Base-by-base conservation (phyloP, 306 rosid species). In the Cicer chorassanicum region DNA sequence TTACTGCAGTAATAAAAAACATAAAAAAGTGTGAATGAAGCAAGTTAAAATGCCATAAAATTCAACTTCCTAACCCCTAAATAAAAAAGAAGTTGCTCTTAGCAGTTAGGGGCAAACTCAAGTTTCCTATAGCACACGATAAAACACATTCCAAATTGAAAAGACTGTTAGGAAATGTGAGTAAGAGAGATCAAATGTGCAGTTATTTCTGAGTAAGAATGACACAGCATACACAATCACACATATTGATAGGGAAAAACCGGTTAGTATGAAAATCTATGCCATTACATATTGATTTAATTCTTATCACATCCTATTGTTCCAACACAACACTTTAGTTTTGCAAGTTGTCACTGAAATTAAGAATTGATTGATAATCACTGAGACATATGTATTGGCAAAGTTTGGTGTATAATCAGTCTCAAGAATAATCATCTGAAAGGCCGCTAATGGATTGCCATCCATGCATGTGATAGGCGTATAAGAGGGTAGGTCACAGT, bases 61-160 rank as follows among this genome's bases (percentile, higher is more conserved):
- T 80, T 66, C 53, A 53, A 44, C 62, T 46, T 80, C 19, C 15
- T 21, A 67, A 57, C 41, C 46, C 42, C 60, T 11, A 60, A 66
- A 24, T 40, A 39, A 66, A 68, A 79, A 49, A 79, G 39, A 73
- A 72, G 12, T 56, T 80, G 63, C 45, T 46, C 14, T 50, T 65
- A 38, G 57, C 49, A 40, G 40, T 66, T 29, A 21, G 45, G 44
- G 42, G 48, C 59, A 45, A 59, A 68, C 21, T 40, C 43, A 19
- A 49, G 51, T 44, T 57, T 45, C 51, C 75, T 73, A 46, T 12
- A 65, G 39, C 43, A 19, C 4, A 65, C 45, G 5, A 15, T 38
- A 48, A 5, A 9, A 12, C 34, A 7, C 49, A 11, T 44, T 72
- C 54, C 50, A 21, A 48, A 11, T 39, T 34, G 63, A 38, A 45